A percentile compares a stretch with the other conserved stretches of the same genome.
Conservation (phyloP, 805 yeast genomes). For the Wickerhamiella kurtzmanii region DNA sequence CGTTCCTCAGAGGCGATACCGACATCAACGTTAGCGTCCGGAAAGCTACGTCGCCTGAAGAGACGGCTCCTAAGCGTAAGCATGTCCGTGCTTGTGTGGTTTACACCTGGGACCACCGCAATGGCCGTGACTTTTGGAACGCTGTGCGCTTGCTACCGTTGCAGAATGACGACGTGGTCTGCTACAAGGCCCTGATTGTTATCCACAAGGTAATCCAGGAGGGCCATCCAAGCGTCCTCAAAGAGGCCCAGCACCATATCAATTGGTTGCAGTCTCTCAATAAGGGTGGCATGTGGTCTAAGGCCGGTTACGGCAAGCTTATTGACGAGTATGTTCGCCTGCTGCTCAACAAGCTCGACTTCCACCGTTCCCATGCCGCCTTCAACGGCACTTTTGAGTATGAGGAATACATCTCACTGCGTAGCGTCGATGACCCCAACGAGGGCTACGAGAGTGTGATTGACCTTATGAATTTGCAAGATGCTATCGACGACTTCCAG, state of each 20-base stretch:
- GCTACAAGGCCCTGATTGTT: conserved; percentile 73
- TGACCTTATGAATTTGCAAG: conserved; percentile 78
- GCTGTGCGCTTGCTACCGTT: conserved; percentile 66
- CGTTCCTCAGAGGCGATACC: conserved; percentile 25
- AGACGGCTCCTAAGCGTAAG: conserved; percentile 86
- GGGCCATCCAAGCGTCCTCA: conserved; percentile 79
- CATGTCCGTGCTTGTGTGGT: conserved; percentile 94
- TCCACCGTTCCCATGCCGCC: conserved; percentile 74
- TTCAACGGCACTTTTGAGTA: conserved; percentile 94
- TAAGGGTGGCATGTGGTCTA: conserved; percentile 10
- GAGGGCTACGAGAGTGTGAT: conserved; percentile 86
- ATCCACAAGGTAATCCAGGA: conserved; percentile 92
- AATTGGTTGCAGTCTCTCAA: conserved; percentile 61
- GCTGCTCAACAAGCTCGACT: conserved; percentile 57
- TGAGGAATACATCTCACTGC: conserved; percentile 81
- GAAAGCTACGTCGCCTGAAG: conserved; percentile 78
- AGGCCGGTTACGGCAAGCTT: conserved; percentile 45
- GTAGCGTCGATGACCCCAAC: conserved; percentile 82
- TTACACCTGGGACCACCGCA: conserved; percentile 90
- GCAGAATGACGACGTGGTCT: conserved; percentile 67
- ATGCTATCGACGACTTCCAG: conserved; percentile 64
- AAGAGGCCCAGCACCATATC: conserved; percentile 65
- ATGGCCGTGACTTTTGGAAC: conserved; percentile 75
- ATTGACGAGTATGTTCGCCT: conserved; percentile 65
- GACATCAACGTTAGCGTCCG: conserved; percentile 40